These are phyloP conservation scores for Helianthus tuberosus DNA, from an alignment of 129 eudicot species.

Conservation along the genomic window DNA sequence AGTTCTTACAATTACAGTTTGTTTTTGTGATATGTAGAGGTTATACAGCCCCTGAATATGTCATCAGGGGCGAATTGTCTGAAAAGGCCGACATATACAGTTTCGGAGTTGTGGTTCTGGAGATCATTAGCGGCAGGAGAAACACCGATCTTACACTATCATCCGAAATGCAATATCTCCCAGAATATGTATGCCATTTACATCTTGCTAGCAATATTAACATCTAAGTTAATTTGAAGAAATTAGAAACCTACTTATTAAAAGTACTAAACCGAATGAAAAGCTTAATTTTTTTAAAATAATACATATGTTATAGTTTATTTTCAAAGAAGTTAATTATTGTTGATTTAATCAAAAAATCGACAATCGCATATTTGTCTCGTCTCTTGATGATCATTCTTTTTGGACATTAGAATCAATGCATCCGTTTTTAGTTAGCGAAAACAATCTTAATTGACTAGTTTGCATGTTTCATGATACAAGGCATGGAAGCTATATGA, in stretches of 20 bases:
- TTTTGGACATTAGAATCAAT: constrained; percentile 11
- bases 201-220: neutral
- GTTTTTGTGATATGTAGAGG: constrained; percentile 50
- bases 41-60: constrained; percentile 87
- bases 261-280: neutral
- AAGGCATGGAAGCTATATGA: constrained; percentile 90
- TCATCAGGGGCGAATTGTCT: constrained; percentile 69
- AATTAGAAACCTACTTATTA: neutral
- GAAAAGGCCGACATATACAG: constrained; percentile 81
- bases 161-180: constrained; percentile 78
- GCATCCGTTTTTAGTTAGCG: neutral
- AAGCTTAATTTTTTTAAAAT: neutral
- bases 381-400: neutral
- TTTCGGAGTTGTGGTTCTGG: constrained; percentile 77
- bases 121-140: constrained; percentile 63
- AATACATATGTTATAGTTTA: neutral
- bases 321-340: neutral
- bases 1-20: neutral
- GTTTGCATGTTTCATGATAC: constrained; percentile 16
- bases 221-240: neutral
- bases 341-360: neutral
- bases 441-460: constrained; percentile 6
- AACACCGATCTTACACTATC: constrained; percentile 68
- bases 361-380: neutral
- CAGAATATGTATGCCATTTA: constrained; percentile 63